phyloP scores from a whole-genome alignment of 768 basidiomycete genomes.

The Kwoniella sp. region DNA sequence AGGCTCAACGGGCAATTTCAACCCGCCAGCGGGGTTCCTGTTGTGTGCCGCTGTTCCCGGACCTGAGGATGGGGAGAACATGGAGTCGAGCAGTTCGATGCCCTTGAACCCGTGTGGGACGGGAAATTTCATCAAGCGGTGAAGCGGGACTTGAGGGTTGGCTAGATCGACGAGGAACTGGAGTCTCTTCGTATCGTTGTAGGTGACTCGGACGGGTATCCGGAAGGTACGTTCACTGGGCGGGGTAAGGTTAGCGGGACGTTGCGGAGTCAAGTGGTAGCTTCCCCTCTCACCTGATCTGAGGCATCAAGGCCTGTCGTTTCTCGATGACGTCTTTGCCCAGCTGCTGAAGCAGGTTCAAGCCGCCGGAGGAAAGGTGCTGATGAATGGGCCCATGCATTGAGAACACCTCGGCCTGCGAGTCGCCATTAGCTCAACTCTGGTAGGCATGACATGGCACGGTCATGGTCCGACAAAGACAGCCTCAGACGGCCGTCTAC shows the following conservation, averaged over 20 bases:
- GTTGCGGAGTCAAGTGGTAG: background rate
- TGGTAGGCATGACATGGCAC: too few species aligned
- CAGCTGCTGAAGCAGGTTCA: constrained; percentile 33
- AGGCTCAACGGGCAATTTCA: constrained; percentile 17
- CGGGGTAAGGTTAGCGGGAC: background rate
- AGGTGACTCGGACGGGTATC: constrained; percentile 42
- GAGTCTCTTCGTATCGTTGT: constrained; percentile 40
- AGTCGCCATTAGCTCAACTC: too few species aligned
- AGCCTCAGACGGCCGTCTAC: background rate
- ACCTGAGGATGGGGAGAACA: constrained; percentile 33
- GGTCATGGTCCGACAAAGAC: too few species aligned
- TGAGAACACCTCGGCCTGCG: constrained; percentile 43
- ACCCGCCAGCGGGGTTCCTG: constrained; percentile 8
- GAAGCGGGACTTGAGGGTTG: constrained; percentile 37
- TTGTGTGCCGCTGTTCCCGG: constrained; percentile 8
- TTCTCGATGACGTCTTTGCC: constrained; percentile 35
- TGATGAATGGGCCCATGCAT: constrained; percentile 43
- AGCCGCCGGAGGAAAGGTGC: constrained; percentile 31
- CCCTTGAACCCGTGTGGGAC: constrained; percentile 46
- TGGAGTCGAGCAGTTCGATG: constrained; percentile 39
- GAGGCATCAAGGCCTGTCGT: constrained; percentile 38
- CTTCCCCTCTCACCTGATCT: constrained; percentile 27
- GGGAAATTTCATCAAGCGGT: constrained; percentile 34
- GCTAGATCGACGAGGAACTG: constrained; percentile 42
- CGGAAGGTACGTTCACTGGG: constrained; percentile 37